Percentiles rank a stretch among this genome's conserved stretches.
These are phyloP conservation scores for Amaranthus palmeri DNA, from an alignment of 148 eudicot genomes.

Conservation along the genomic window DNA sequence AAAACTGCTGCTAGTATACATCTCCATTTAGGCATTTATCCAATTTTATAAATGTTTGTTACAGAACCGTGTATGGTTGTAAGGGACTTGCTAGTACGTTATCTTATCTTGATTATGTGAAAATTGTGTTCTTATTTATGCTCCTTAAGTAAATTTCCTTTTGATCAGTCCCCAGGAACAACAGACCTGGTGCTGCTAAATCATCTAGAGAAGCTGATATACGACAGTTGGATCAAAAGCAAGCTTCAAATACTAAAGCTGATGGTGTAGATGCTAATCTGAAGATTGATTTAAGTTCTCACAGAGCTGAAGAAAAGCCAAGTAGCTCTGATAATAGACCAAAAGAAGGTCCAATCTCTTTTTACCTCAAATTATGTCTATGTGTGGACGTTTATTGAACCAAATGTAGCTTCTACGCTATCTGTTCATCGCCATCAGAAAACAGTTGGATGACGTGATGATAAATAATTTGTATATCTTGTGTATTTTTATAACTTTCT, in stretches of 20 bases:
- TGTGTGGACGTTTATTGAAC: neutral
- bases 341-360: slow-evolving; percentile 51
- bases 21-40: too few relatives aligned
- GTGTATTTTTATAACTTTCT: neutral
- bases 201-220: slow-evolving; percentile 26
- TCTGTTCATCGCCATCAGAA: neutral
- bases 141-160: slow-evolving; percentile 14
- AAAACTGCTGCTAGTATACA: too few relatives aligned
- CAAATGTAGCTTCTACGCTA: neutral
- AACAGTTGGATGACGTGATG: neutral
- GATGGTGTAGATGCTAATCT: slow-evolving; percentile 25
- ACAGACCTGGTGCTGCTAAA: slow-evolving; percentile 24
- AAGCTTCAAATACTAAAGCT: slow-evolving; percentile 30
- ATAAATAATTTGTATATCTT: neutral
- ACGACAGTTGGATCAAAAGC: slow-evolving; percentile 25
- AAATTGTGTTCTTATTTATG: neutral
- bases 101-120: neutral
- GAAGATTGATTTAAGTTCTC: slow-evolving; percentile 30
- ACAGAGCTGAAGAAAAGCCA: slow-evolving; percentile 44
- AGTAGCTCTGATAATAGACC: slow-evolving; percentile 52
- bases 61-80: neutral
- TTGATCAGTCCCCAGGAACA: slow-evolving; percentile 32
- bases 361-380: neutral
- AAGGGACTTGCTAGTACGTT: neutral
- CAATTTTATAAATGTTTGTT: too few relatives aligned